Base-by-base conservation (phyloP, 2,329 filamentous ascomycete species). In the Chaetothyriales sp. region DNA sequence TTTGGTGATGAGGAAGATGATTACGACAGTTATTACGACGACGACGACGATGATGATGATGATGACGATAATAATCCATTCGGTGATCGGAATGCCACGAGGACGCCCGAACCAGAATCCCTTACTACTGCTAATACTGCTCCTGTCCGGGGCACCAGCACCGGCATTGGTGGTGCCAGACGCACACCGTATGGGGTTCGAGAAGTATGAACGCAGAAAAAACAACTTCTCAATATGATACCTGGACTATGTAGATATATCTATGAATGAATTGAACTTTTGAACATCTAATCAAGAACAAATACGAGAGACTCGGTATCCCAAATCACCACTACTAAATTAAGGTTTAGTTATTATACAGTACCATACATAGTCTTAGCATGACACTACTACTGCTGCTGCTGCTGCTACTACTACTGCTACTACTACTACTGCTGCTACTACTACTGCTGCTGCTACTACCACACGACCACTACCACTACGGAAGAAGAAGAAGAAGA, bases 31-130 rank as follows among this genome's bases (percentile, higher is more conserved):
- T 76, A 80, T 54, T 64, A 68, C 2, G 75, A 75, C 29, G 70
- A 71, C 2, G 72, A 69, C 28, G 61, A 63, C 15, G 70, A 75
- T n/a, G 72, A 75, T 6, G 78, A 78, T 2, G 82, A 85, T 6
- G 82, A 85, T n/a, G 78, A 92, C 56, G 80, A 94, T 62, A 78
- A 92, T 57, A 80, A 94, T 63, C 89, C 89, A 0, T 95, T 95
- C 66, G 86, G 85, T 3, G 88, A 95, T 65, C 78, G 78, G 44
- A 89, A 94, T 64, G 85, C 81, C 4, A 75, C 86, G 22, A 73
- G 73, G 47, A 78, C 76, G 2, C 76, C 75, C n/a, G 59, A 61
- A 29, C 58, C 56, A 18, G 22, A 25, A 25, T 4, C 22, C 6
- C 6, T 18, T 18, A 18, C 46, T 28, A 40, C 33, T 15, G 22